Evolutionary conservation across 768 basidiomycete genomes (phyloP), one percentile per base, ranked within the genome.

Genomic region (Daedalea quercina): DNA sequence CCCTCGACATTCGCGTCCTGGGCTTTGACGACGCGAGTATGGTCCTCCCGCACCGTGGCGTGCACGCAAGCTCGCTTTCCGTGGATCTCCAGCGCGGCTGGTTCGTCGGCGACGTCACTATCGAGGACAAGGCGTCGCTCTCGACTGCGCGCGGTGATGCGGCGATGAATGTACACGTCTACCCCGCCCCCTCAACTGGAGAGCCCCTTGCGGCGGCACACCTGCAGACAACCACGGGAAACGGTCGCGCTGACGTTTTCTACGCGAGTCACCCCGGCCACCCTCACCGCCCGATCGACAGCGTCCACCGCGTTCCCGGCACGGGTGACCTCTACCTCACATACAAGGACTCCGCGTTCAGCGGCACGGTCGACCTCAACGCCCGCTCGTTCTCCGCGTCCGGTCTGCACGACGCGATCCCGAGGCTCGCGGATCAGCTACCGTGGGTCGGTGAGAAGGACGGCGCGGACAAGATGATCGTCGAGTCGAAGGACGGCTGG

Each of bases 21-120:
- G 54, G 62, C 12, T 53, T 62, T 52, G 63, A 67, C 57, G 44
- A 52, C 22, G 60, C 65, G 42, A 81, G 76, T 65, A 68, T 84
- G 64, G 71, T 83, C 44, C 65, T 79, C 17, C 72, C 78, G 3
- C 66, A 67, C 54, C 59, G 68, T 26, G 66, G 69, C 51, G 57
- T 84, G 45, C 70, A 64, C 22, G 70, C 78, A 4, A 64, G 71
- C 33, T 55, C 66, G 13, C 56, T 76, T 54, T 54, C 61, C n/a
- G 65, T 81, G 26, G 77, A 80, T 59, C 66, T 79, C 3, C 73
- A 64, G 57, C 67, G 75, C 40, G 83, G 81, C 22, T 84, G 78
- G 76, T 74, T 84, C 46, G 79, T 80, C n/a, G 81, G 83, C 23
- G 78, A 79, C 48, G 73, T 74, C 40, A 64, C 76, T n/a, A 66